Evolutionary conservation across 192 early-diverging fungal species (phyloP).

Genomic region (Chytriomyces sp.): DNA sequence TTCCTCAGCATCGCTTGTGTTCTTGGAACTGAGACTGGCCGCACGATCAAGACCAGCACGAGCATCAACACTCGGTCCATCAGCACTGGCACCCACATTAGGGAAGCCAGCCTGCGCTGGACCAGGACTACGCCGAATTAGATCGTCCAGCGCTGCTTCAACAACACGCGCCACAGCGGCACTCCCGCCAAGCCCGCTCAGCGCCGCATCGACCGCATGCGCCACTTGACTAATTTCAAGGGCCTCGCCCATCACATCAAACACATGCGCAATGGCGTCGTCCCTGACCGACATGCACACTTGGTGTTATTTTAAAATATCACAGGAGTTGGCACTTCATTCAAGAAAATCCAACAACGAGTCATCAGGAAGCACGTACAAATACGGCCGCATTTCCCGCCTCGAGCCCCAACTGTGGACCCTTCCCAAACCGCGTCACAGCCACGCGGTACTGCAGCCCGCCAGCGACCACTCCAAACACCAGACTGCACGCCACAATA

Average conservation of each 20-base stretch:
- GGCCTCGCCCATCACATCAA: neutral
- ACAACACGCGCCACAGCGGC: neutral
- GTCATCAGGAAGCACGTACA: neutral
- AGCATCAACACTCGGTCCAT: neutral
- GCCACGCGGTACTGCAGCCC: constrained; percentile 20
- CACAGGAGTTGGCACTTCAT: neutral
- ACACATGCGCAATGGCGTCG: neutral
- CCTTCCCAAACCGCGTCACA: neutral
- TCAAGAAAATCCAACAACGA: neutral
- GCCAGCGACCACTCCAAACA: constrained; percentile 1
- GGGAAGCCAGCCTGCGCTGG: no score
- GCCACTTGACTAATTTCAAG: neutral
- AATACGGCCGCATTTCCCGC: neutral
- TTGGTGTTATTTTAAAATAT: neutral
- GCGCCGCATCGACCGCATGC: neutral
- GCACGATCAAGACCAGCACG: neutral
- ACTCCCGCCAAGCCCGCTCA: neutral
- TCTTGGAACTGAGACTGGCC: neutral
- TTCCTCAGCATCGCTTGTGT: neutral
- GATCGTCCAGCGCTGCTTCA: neutral
- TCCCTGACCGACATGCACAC: neutral
- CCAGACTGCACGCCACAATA: neutral
- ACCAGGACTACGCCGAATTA: no score
- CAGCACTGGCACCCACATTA: neutral
- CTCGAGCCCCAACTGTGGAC: neutral